Evolutionary conservation across 139 green algal species (phyloP).

Genomic region (Raphidocelis subcapitata): DNA sequence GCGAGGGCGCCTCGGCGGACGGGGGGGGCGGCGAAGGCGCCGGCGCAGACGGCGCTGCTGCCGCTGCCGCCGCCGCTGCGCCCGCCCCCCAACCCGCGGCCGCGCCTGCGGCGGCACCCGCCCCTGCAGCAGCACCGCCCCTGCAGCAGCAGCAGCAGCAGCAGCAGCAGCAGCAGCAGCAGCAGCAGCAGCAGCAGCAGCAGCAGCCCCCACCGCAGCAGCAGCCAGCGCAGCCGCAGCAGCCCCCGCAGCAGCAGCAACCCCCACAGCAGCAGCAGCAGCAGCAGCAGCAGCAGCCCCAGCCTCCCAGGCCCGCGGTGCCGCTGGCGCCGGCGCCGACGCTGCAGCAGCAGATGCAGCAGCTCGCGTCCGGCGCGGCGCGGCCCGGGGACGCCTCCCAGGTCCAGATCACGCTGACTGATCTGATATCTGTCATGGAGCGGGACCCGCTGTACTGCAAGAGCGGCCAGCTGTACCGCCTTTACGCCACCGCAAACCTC

Average conservation of each 20-base stretch:
- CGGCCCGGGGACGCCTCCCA: neutral
- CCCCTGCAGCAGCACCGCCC: neutral
- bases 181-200: neutral
- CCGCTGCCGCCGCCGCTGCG: neutral
- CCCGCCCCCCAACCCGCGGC: neutral
- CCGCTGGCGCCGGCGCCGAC: conserved; percentile 2
- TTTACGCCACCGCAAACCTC: conserved; percentile 8
- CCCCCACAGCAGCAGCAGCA: neutral
- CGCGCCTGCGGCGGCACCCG: conserved; percentile 11
- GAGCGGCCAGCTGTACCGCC: conserved; percentile 16
- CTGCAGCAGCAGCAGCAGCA: neutral
- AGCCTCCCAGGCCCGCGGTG: neutral
- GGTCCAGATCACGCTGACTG: conserved; percentile 15
- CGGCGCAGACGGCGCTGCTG: neutral
- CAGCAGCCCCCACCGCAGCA: neutral
- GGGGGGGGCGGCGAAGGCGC: neutral
- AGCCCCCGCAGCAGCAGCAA: neutral
- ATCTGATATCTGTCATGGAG: conserved; percentile 27
- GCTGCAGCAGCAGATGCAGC: conserved; percentile 24
- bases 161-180: neutral
- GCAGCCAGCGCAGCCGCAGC: neutral
- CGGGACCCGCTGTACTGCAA: conserved; percentile 20
- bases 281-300: neutral
- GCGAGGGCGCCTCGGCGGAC: neutral
- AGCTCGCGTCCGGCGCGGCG: neutral